phyloP scores from a whole-genome alignment of 257 asterid species.

The Solanum phureja region DNA sequence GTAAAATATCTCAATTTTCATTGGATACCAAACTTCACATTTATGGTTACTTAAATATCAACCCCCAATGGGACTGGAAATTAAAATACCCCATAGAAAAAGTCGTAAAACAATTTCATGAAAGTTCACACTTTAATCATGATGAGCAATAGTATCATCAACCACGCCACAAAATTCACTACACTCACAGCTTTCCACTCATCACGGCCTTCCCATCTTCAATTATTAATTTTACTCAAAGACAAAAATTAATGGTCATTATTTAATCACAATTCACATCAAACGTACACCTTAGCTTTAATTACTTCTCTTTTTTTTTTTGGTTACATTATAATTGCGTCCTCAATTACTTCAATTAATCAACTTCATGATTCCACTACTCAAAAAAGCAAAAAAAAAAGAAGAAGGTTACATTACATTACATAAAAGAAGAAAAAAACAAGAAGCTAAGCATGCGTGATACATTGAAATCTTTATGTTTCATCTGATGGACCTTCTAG shows the following conservation, averaged over 20 bases:
- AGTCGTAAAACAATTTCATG: not conserved
- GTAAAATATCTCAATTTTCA: not conserved
- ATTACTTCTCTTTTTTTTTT: not conserved
- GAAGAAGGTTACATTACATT: not conserved
- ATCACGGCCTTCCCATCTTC: constrained; percentile 11
- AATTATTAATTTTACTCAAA: constrained; percentile 15
- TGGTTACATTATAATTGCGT: not conserved
- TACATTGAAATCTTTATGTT: constrained; percentile 1
- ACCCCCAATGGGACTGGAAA: not conserved
- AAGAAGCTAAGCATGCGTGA: constrained; percentile 16
- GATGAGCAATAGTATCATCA: constrained; percentile 16
- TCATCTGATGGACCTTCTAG: constrained; percentile 34
- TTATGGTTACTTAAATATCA: not conserved
- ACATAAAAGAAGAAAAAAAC: constrained; percentile 1
- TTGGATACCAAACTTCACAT: not conserved
- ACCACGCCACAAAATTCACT: constrained; percentile 14
- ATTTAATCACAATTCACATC: not conserved
- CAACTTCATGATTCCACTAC: not conserved
- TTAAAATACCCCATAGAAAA: not conserved
- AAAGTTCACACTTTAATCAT: constrained; percentile 57
- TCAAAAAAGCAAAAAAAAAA: not conserved
- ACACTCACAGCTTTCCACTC: constrained; percentile 12
- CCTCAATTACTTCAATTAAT: not conserved
- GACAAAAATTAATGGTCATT: not conserved
- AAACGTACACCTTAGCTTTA: not conserved